Evolutionary conservation across 2,329 filamentous ascomycete genomes (phyloP).

Genomic region (Didymella segeticola): DNA sequence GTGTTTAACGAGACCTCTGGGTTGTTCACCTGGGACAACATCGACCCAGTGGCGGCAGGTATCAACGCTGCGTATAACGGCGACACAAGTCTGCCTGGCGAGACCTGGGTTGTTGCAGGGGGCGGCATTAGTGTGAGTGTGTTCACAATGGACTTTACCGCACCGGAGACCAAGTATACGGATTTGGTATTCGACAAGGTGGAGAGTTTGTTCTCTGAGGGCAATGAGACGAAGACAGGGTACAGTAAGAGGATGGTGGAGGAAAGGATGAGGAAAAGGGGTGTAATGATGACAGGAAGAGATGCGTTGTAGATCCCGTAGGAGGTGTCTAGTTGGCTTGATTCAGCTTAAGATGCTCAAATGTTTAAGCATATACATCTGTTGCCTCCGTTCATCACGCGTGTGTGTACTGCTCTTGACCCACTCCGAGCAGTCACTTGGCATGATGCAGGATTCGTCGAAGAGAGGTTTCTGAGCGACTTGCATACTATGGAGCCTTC

Average conservation of each 20-base stretch:
- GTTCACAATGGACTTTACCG: constrained; percentile 61
- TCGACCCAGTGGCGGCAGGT: constrained; percentile 55
- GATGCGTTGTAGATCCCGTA: constrained; percentile 5
- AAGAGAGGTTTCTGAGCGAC: no score
- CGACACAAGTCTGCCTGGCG: constrained; percentile 58
- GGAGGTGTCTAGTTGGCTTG: no score
- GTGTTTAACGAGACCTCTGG: constrained; percentile 54
- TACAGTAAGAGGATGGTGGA: constrained; percentile 30
- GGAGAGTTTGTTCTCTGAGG: constrained; percentile 16
- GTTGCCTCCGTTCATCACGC: no score
- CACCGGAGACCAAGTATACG: constrained; percentile 48
- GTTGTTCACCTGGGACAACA: constrained; percentile 58
- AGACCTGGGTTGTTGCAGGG: constrained; percentile 56
- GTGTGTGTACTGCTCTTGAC: no score
- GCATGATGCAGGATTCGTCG: no score
- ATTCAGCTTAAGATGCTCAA: neutral
- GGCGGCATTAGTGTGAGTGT: constrained; percentile 54
- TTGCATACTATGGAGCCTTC: no score
- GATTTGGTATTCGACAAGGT: constrained; percentile 28
- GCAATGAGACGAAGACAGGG: constrained; percentile 4
- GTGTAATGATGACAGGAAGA: constrained; percentile 17
- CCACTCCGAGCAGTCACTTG: no score
- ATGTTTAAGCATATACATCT: no score
- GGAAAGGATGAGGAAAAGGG: constrained; percentile 26
- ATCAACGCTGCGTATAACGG: constrained; percentile 61